Conservation (phyloP, 768 basidiomycete species). For the Tulasnella calospora region DNA sequence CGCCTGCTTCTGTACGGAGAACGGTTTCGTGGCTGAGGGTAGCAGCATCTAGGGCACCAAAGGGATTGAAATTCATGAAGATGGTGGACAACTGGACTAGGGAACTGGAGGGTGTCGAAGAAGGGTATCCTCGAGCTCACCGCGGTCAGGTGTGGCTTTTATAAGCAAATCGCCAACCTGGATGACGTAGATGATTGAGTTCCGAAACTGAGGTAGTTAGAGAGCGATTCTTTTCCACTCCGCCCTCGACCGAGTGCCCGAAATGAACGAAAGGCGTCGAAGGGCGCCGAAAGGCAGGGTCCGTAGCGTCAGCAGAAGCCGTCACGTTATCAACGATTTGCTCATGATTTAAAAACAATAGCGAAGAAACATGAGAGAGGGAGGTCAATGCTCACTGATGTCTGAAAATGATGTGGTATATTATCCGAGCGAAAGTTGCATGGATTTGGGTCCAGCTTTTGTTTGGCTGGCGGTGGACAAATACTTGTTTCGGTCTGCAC, state of each 20-base stretch:
- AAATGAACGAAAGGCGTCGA: background rate
- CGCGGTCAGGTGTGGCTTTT: background rate
- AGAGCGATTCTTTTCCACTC: background rate
- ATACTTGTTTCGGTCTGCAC: too few relatives aligned
- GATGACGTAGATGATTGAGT: background rate
- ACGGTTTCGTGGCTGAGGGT: constrained; percentile 32
- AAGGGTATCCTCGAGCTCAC: background rate
- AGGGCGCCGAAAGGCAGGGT: background rate
- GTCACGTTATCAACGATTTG: background rate
- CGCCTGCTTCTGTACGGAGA: constrained; percentile 31
- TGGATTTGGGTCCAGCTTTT: too few relatives aligned
- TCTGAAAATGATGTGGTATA: background rate
- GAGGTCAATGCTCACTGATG: background rate
- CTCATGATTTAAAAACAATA: background rate
- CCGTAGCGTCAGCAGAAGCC: background rate
- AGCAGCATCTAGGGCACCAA: constrained; percentile 24
- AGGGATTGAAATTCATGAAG: background rate
- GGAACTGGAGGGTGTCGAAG: background rate
- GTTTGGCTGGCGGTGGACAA: too few relatives aligned
- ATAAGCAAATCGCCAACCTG: background rate
- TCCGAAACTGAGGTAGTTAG: background rate
- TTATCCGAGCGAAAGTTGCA: too few relatives aligned
- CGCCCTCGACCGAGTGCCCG: background rate
- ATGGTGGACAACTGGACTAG: too few relatives aligned
- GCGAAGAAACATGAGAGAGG: background rate